A percentile compares a stretch with the other conserved stretches of the same genome.
phyloP scores from a whole-genome alignment of 352 stramenopile species.

The Plasmopara halstedii region DNA sequence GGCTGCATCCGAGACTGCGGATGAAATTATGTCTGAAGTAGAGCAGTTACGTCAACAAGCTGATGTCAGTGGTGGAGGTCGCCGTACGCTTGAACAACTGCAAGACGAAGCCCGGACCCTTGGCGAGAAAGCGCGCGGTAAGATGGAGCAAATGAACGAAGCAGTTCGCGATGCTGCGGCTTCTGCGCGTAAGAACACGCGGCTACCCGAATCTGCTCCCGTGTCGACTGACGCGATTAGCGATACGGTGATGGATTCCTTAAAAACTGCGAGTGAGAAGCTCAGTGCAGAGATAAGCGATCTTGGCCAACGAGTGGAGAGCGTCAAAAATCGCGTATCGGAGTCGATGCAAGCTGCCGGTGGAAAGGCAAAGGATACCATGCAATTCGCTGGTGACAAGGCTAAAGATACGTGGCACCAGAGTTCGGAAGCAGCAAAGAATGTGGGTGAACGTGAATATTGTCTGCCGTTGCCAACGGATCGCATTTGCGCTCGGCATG shows the following conservation, averaged over 20 bases:
- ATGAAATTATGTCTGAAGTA: constrained; percentile 21
- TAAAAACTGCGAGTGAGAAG: constrained; percentile 31
- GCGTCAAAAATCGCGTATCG: constrained; percentile 44
- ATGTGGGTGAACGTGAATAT: constrained; percentile 26
- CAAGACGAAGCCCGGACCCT: constrained; percentile 36
- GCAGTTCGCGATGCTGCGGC: constrained; percentile 27
- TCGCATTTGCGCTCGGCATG: constrained; percentile 38
- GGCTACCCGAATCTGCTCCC: constrained; percentile 6
- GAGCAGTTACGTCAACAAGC: constrained; percentile 14
- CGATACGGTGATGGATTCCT: constrained; percentile 24
- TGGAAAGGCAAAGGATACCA: constrained; percentile 34
- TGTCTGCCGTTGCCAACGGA: constrained; percentile 39
- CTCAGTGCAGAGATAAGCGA: constrained; percentile 24
- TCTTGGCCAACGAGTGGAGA: constrained; percentile 28
- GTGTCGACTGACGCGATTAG: constrained; percentile 16
- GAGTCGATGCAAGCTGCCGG: constrained; percentile 32
- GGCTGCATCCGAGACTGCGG: constrained; percentile 7
- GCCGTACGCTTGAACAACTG: constrained; percentile 30
- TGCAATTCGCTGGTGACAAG: not conserved
- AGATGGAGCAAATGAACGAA: constrained; percentile 40
- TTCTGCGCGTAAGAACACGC: constrained; percentile 12
- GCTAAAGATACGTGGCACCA: not conserved
- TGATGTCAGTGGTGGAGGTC: constrained; percentile 13
- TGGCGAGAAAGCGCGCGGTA: constrained; percentile 35
- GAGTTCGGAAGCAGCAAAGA: not conserved